Evolutionary conservation across 768 basidiomycete species (phyloP), one percentile per base, ranked within the genome.

Genomic region (Hemileccinum rubropunctum): DNA sequence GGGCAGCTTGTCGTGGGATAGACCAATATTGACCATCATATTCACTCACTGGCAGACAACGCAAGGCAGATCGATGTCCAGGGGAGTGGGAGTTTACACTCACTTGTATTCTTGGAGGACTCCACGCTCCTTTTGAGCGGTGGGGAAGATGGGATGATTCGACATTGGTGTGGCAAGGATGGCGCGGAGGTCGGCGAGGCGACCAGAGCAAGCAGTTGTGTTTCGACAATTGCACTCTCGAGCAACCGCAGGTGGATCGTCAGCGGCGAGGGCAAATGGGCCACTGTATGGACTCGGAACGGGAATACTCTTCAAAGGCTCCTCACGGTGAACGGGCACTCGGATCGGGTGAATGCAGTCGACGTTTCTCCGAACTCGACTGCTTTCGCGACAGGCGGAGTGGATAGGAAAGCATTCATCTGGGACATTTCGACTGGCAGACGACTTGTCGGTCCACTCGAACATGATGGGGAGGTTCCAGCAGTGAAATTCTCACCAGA

Each of bases 381-480:
- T 9, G 40, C 32, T 32, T 42, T 52, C 4, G 47, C 39, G 17
- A 53, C 51, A 1, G 51, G 47, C 3, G 40, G 37, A 0, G 30
- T n/a, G 3, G 47, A 48, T 18, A 36, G 30, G 21, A 36, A 6
- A 11, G 38, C 15, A 8, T 40, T 23, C 33, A 37, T 54, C 20
- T 54, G 50, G 50, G 30, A 47, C 17, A 20, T 47, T 13, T 38
- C 18, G 6, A 51, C 45, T 3, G 45, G 53, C 8, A 6, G 15
- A 28, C 46, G 35, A 11, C 38, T 55, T 4, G 23, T 45, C 14
- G 51, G 50, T 8, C 53, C 53, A 4, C 46, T 55, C n/a, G 5
- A 41, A 11, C 50, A 55, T 26, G 21, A 44, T 6, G 34, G 20
- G 8, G 32, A 37, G 1, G 36, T 52, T 1, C 18, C 4, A 1